These are phyloP conservation scores for Penicillium atrosanguineum DNA, from an alignment of 495 filamentous ascomycete species.

Conservation along the genomic window DNA sequence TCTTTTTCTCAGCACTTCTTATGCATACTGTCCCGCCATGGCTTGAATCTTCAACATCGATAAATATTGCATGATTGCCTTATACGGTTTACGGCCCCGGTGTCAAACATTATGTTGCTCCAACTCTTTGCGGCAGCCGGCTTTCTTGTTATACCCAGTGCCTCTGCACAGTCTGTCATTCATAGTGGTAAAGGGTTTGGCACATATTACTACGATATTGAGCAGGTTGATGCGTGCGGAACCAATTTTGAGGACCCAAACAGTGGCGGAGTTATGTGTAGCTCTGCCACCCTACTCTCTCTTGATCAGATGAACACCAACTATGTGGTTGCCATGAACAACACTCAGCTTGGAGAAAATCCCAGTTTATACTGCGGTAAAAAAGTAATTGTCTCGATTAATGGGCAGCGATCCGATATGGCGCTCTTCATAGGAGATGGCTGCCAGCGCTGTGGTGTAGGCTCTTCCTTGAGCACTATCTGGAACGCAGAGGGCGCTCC, in stretches of 20 bases:
- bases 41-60: no score
- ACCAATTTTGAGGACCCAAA: constrained; percentile 13
- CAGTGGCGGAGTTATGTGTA: constrained; percentile 11
- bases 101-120: no score
- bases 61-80: neutral
- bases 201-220: constrained; percentile 19
- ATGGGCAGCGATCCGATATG: constrained; percentile 11
- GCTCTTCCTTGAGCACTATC: constrained; percentile 2
- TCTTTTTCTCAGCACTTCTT: no score
- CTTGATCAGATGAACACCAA: constrained; percentile 14
- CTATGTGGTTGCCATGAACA: constrained; percentile 18
- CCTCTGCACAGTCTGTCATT: neutral
- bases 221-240: constrained; percentile 12
- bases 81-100: no score
- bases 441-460: constrained; percentile 12
- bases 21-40: no score
- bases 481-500: constrained; percentile 13
- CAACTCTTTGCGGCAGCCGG: no score
- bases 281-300: constrained; percentile 6
- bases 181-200: constrained; percentile 7
- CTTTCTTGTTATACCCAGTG: no score
- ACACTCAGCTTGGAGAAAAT: constrained; percentile 5
- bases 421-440: constrained; percentile 17
- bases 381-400: constrained; percentile 15
- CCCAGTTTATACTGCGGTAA: constrained; percentile 16